Evolutionary conservation across 1,139 yeast genomes (phyloP).

Genomic region (Debaryomycetaceae sp.): DNA sequence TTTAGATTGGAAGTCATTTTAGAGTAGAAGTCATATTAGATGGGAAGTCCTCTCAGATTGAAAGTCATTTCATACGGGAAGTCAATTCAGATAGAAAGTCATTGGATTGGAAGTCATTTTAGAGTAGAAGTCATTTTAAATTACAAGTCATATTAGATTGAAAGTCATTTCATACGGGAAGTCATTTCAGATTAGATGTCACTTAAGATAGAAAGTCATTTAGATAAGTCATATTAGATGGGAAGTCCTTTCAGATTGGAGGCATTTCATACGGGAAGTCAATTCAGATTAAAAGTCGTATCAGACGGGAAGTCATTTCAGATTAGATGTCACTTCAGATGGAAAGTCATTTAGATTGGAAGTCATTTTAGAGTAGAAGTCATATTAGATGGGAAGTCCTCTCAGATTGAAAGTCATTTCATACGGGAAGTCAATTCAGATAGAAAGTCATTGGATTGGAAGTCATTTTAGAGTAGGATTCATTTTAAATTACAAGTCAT

Average conservation of each 20-base stretch:
- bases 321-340: conserved; percentile 40
- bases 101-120: background rate
- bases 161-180: conserved; percentile 42
- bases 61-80: conserved; percentile 71
- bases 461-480: too few relatives aligned
- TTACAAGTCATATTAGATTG: background rate
- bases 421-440: too few relatives aligned
- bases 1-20: too few relatives aligned
- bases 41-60: too few relatives aligned
- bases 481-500: too few relatives aligned
- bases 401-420: background rate
- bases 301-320: conserved; percentile 87
- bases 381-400: background rate
- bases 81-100: conserved; percentile 16
- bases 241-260: background rate
- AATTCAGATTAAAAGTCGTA: background rate
- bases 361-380: background rate
- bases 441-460: background rate
- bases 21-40: too few relatives aligned
- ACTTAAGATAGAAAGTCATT: conserved; percentile 13
- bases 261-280: background rate
- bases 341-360: conserved; percentile 1
- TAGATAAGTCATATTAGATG: too few relatives aligned
- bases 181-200: conserved; percentile 77
- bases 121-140: background rate